phyloP scores from a whole-genome alignment of 2,329 filamentous ascomycete genomes.

The Botryosphaeria dothidea region DNA sequence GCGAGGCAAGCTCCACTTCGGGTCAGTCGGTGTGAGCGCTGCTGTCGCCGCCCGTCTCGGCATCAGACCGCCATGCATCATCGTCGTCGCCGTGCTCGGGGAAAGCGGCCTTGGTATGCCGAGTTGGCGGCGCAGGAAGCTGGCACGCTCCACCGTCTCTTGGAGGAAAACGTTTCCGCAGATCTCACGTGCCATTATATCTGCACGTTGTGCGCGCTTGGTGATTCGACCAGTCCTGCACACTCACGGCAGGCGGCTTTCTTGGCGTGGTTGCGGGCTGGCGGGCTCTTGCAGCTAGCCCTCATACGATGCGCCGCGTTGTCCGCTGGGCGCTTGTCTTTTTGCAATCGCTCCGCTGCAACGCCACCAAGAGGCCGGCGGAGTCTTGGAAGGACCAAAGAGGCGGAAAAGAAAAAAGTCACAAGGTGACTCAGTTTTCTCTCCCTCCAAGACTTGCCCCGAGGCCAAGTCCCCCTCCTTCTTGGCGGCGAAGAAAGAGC shows the following conservation, averaged over 20 bases:
- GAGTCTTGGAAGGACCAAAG: neutral
- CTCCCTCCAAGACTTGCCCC: neutral
- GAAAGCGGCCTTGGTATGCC: slow-evolving; percentile 1
- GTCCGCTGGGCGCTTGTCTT: neutral
- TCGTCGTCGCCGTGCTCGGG: too few relatives aligned
- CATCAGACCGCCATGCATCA: neutral
- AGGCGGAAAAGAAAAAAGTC: neutral
- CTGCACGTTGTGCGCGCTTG: too few relatives aligned
- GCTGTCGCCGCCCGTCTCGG: too few relatives aligned
- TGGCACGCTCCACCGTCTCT: neutral
- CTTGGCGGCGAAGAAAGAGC: slow-evolving; percentile 1
- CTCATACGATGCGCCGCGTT: neutral
- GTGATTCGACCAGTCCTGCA: too few relatives aligned
- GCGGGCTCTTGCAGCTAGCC: neutral
- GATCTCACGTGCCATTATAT: neutral
- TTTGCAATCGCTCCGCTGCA: neutral
- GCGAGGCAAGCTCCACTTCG: neutral
- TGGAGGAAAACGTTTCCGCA: neutral
- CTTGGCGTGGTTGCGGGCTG: neutral
- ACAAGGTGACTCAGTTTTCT: neutral
- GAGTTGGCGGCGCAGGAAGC: neutral
- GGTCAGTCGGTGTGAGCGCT: too few relatives aligned
- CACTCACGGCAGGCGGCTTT: neutral
- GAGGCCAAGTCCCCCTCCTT: neutral
- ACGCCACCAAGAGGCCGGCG: neutral